Conservation (phyloP, 768 basidiomycete genomes). For the Panaeolus papilionaceus region DNA sequence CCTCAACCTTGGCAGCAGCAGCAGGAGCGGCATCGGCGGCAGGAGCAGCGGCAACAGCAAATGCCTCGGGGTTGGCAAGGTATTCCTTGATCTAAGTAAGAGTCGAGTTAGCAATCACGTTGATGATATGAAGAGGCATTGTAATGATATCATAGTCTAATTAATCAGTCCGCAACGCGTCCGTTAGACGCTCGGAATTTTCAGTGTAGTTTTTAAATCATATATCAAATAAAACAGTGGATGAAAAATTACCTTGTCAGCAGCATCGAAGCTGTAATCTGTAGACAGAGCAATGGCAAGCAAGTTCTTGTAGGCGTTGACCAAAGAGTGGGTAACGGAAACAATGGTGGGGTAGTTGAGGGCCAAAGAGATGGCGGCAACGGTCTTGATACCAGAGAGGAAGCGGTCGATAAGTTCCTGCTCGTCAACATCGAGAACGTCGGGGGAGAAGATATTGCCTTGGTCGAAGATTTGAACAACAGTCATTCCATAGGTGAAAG, state of each 20-base stretch:
- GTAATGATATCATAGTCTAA: slow-evolving; percentile 35
- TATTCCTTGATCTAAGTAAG: slow-evolving; percentile 84
- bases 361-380: slow-evolving; percentile 95
- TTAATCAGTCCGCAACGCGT: slow-evolving; percentile 44
- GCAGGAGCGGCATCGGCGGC: slow-evolving; percentile 61
- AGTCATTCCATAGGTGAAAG: slow-evolving; percentile 99
- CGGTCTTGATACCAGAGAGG: slow-evolving; percentile 91
- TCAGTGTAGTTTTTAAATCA: slow-evolving; percentile 70
- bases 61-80: slow-evolving; percentile 98
- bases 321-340: slow-evolving; percentile 92
- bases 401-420: slow-evolving; percentile 91
- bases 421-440: slow-evolving; percentile 94
- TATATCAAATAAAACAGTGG: slow-evolving; percentile 22
- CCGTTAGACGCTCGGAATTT: slow-evolving; percentile 75
- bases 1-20: slow-evolving; percentile 64
- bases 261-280: slow-evolving; percentile 93
- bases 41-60: slow-evolving; percentile 76
- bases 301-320: slow-evolving; percentile 99
- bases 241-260: slow-evolving; percentile 74
- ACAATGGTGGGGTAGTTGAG: slow-evolving; percentile 96
- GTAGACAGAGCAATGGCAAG: slow-evolving; percentile 88
- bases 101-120: slow-evolving; percentile 25
- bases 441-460: slow-evolving; percentile 90
- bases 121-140: slow-evolving; percentile 16
- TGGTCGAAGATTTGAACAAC: slow-evolving; percentile 96